These are phyloP conservation scores for Bipolaris cookei DNA, from an alignment of 2,329 filamentous ascomycete genomes.

Conservation along the genomic window DNA sequence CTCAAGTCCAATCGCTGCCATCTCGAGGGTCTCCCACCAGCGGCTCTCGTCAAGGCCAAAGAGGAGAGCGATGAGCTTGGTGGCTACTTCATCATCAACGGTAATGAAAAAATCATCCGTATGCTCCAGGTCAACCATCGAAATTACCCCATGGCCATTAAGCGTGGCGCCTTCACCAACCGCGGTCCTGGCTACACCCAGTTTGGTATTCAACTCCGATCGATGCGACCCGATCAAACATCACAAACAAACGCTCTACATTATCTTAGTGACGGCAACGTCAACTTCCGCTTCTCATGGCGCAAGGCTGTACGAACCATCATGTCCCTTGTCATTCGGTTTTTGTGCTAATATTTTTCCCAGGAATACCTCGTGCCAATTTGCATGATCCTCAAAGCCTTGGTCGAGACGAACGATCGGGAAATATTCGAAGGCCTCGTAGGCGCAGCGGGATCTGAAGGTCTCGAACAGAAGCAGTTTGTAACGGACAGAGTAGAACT, in stretches of 20 bases:
- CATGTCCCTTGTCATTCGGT: neutral
- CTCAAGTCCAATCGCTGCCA: conserved; percentile 85
- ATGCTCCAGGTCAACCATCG: conserved; percentile 65
- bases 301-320: conserved; percentile 68
- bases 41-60: conserved; percentile 80
- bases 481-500: conserved; percentile 93
- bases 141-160: conserved; percentile 95
- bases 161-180: conserved; percentile 86
- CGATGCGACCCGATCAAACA: conserved; percentile 94
- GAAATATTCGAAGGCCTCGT: conserved; percentile 96
- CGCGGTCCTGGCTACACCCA: conserved; percentile 87
- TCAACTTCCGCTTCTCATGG: conserved; percentile 98
- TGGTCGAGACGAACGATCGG: conserved; percentile 93
- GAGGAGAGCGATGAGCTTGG: conserved; percentile 97
- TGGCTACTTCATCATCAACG: conserved; percentile 97
- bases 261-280: conserved; percentile 93
- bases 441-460: conserved; percentile 76
- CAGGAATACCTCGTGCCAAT: conserved; percentile 89
- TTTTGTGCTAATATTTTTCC: neutral
- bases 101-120: conserved; percentile 15
- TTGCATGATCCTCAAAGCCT: conserved; percentile 94
- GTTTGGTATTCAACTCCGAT: conserved; percentile 89
- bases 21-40: conserved; percentile 82
- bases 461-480: conserved; percentile 82
- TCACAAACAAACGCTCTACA: conserved; percentile 97